These are phyloP conservation scores for Tulasnella sp. DNA, from an alignment of 768 basidiomycete species.

Conservation along the genomic window DNA sequence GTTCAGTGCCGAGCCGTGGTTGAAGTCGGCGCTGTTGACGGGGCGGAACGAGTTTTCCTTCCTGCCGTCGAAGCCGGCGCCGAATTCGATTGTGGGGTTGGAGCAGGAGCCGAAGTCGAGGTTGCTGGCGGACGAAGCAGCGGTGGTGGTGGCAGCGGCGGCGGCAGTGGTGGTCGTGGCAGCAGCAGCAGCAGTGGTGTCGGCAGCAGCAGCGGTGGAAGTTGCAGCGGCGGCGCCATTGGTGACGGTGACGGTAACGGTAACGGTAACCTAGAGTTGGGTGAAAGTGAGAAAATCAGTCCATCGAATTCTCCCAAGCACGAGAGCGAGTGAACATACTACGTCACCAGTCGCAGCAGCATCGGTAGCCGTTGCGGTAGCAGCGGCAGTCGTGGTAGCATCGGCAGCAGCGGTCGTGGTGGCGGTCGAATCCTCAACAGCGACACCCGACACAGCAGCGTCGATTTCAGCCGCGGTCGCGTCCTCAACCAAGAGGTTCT, in stretches of 20 bases:
- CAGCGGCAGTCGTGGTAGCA: neutral
- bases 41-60: slow-evolving; percentile 26
- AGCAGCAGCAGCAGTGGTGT: slow-evolving; percentile 22
- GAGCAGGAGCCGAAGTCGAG: slow-evolving; percentile 30
- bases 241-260: slow-evolving; percentile 36
- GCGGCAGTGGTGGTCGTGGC: slow-evolving; percentile 5
- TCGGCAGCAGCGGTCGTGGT: slow-evolving; percentile 13
- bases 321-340: neutral
- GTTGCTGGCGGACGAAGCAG: neutral
- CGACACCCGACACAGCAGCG: slow-evolving; percentile 40
- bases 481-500: slow-evolving; percentile 55
- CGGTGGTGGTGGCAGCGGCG: neutral
- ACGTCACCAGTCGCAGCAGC: slow-evolving; percentile 27
- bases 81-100: slow-evolving; percentile 29
- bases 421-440: neutral
- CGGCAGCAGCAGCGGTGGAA: slow-evolving; percentile 27
- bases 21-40: slow-evolving; percentile 22
- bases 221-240: slow-evolving; percentile 25
- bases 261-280: slow-evolving; percentile 27
- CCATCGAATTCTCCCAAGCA: neutral
- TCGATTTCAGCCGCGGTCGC: slow-evolving; percentile 57
- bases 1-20: slow-evolving; percentile 26
- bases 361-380: slow-evolving; percentile 29
- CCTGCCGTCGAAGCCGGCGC: slow-evolving; percentile 27
- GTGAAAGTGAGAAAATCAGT: neutral